Conservation (phyloP, 371 early-diverging fungal species). For the Circinella umbellata region DNA sequence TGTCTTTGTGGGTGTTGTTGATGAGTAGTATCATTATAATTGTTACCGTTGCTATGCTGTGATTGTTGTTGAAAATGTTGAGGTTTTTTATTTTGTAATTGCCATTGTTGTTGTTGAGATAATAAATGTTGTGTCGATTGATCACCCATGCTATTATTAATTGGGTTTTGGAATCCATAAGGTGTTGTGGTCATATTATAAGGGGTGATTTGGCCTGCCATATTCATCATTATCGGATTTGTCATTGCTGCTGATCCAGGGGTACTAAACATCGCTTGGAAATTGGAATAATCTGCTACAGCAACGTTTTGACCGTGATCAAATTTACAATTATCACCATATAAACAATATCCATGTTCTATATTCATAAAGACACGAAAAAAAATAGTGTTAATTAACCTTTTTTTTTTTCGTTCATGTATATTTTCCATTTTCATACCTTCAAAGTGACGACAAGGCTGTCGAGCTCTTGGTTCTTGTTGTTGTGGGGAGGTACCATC, state of each 20-base stretch:
- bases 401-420: no score
- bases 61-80: neutral
- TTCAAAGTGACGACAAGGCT: constrained; percentile 69
- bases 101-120: neutral
- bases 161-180: constrained; percentile 5
- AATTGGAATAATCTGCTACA: constrained; percentile 50
- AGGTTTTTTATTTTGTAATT: neutral
- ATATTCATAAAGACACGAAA: neutral
- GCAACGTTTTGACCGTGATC: constrained; percentile 83
- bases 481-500: constrained; percentile 37
- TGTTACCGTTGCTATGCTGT: no score
- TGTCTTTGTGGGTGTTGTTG: neutral
- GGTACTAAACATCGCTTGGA: constrained; percentile 10
- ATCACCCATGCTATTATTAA: neutral
- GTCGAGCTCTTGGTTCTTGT: constrained; percentile 1
- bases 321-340: constrained; percentile 80
- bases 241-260: constrained; percentile 1
- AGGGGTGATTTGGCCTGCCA: constrained; percentile 5
- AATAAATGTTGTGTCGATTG: neutral
- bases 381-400: constrained; percentile 5
- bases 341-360: constrained; percentile 78
- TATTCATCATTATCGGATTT: constrained; percentile 12
- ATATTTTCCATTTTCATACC: constrained; percentile 32
- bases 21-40: no score
- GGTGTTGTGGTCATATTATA: constrained; percentile 8